Percentiles rank a stretch among this genome's conserved stretches.
phyloP scores from a whole-genome alignment of 345 rosid genomes.

The Trapa bicornis region DNA sequence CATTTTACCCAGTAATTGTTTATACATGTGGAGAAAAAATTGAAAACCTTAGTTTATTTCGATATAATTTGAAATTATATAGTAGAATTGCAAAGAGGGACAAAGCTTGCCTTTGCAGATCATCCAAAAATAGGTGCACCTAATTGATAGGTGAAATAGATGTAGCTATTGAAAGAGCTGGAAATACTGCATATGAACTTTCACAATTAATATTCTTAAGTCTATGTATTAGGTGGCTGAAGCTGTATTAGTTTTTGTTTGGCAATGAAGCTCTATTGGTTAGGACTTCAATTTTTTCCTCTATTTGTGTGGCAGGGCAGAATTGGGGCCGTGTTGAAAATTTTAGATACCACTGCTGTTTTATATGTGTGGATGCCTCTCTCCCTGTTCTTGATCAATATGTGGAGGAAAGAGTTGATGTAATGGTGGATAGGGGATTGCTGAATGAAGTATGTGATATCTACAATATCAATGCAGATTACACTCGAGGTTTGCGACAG shows the following conservation, averaged over 20 bases:
- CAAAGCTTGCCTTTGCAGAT: too few species aligned
- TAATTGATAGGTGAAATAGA: too few species aligned
- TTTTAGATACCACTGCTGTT: conserved; percentile 60
- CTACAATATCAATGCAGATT: conserved; percentile 47
- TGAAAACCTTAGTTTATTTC: too few species aligned
- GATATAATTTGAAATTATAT: too few species aligned
- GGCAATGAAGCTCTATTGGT: background rate
- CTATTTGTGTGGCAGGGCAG: conserved; percentile 63
- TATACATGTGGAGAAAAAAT: too few species aligned
- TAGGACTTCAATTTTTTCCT: background rate
- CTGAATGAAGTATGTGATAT: conserved; percentile 70
- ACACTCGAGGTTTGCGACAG: conserved; percentile 73
- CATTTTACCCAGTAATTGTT: too few species aligned
- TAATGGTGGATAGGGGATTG: conserved; percentile 71
- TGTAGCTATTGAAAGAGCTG: background rate
- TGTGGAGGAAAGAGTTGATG: conserved; percentile 72
- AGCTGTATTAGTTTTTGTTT: background rate
- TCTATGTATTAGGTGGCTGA: background rate
- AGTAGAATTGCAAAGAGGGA: too few species aligned
- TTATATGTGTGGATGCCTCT: conserved; percentile 63
- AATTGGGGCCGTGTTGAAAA: conserved; percentile 72
- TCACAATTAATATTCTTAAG: background rate
- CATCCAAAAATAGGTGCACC: too few species aligned
- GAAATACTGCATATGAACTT: background rate
- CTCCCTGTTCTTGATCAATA: conserved; percentile 48